A percentile compares a stretch with the other conserved stretches of the same genome.
phyloP scores from a whole-genome alignment of 2,329 filamentous ascomycete species.

The Pseudopithomyces maydicus region DNA sequence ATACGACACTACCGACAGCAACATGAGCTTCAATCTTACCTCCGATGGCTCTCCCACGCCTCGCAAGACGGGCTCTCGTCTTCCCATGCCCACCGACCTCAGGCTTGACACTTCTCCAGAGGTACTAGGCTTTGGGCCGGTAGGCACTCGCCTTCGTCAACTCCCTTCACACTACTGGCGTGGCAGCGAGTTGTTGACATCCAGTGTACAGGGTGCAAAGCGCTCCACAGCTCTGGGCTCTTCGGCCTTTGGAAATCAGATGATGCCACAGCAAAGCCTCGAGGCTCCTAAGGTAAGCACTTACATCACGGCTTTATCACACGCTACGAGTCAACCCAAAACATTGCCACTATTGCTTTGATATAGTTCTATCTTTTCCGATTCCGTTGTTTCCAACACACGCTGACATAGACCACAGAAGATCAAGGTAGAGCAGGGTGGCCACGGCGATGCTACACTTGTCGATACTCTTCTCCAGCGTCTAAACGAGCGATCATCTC shows the following conservation, averaged over 20 bases:
- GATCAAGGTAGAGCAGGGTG: conserved; percentile 51
- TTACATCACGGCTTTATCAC: neutral
- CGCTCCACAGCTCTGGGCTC: conserved; percentile 40
- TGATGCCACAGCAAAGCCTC: conserved; percentile 23
- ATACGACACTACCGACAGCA: conserved; percentile 24
- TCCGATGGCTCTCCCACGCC: conserved; percentile 49
- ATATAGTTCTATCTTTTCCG: no score
- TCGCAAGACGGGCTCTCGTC: conserved; percentile 41
- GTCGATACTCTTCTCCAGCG: conserved; percentile 73
- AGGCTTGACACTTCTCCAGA: conserved; percentile 42
- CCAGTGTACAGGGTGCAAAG: conserved; percentile 44
- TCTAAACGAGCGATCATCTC: conserved; percentile 62
- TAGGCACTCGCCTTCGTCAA: conserved; percentile 35
- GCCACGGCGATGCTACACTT: conserved; percentile 31
- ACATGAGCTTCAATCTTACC: conserved; percentile 47
- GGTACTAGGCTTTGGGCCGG: conserved; percentile 36
- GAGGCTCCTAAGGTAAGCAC: conserved; percentile 41
- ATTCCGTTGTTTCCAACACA: neutral
- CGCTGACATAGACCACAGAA: conserved; percentile 49
- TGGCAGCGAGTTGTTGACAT: conserved; percentile 39
- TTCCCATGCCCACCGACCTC: conserved; percentile 37
- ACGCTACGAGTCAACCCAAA: neutral
- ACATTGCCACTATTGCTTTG: no score
- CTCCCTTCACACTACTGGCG: conserved; percentile 21
- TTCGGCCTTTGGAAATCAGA: conserved; percentile 42